Conservation (phyloP, 139 green algal species). For the Nannochloris sp. region DNA sequence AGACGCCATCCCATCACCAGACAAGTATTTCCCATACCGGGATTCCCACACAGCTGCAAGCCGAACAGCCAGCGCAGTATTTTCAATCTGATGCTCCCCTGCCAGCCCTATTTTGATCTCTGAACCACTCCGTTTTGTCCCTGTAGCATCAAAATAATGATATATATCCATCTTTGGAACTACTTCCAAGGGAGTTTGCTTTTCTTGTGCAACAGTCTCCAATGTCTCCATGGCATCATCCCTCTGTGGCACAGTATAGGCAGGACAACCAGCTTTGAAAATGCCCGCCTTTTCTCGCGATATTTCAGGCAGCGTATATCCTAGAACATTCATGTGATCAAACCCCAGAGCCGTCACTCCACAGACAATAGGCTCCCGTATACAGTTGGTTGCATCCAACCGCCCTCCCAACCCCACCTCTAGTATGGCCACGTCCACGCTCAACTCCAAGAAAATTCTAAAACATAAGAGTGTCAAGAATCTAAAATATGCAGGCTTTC, state of each 20-base stretch:
- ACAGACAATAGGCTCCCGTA: conserved; percentile 43
- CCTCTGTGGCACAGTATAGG: conserved; percentile 68
- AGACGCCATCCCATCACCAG: neutral
- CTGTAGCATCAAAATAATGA: neutral
- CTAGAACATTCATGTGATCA: conserved; percentile 93
- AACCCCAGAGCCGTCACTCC: conserved; percentile 83
- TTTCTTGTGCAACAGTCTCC: conserved; percentile 30
- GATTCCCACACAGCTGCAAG: conserved; percentile 63
- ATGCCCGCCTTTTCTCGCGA: conserved; percentile 93
- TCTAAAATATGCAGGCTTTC: conserved; percentile 87
- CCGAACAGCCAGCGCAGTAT: conserved; percentile 71
- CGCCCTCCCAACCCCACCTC: conserved; percentile 93
- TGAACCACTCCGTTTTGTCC: neutral
- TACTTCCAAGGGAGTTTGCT: conserved; percentile 23
- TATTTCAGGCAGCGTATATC: conserved; percentile 86
- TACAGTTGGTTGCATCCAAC: conserved; percentile 90
- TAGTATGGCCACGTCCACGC: conserved; percentile 81
- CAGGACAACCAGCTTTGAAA: conserved; percentile 59
- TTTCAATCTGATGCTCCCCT: conserved; percentile 79
- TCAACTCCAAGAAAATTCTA: conserved; percentile 48
- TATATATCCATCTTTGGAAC: conserved; percentile 29
- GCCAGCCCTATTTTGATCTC: conserved; percentile 54
- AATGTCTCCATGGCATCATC: conserved; percentile 68
- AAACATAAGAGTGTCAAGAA: conserved; percentile 87
- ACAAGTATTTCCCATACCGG: neutral